Percentiles rank a stretch among this genome's conserved stretches.
Conservation (phyloP, 169 alveolate species). For the Plasmodium falciparum region DNA sequence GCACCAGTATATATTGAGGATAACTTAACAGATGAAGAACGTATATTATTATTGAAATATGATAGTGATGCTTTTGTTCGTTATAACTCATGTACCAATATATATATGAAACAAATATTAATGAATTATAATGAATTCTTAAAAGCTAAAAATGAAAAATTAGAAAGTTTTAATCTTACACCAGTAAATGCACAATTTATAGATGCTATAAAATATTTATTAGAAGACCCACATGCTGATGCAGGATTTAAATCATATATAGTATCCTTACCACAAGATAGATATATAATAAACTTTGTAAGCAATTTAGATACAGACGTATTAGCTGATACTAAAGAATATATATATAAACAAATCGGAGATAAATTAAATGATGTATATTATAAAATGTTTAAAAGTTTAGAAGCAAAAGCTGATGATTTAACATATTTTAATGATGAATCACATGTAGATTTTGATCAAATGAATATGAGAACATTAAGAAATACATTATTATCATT, state of each 20-base stretch:
- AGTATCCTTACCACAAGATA: slow-evolving; percentile 46
- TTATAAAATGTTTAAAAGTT: slow-evolving; percentile 18
- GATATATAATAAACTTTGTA: slow-evolving; percentile 31
- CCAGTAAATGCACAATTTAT: slow-evolving; percentile 62
- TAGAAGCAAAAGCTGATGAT: slow-evolving; percentile 45
- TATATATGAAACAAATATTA: slow-evolving; percentile 77
- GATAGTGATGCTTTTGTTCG: slow-evolving; percentile 92
- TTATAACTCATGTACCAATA: slow-evolving; percentile 77
- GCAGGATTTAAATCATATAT: slow-evolving; percentile 67
- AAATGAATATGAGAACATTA: slow-evolving; percentile 63
- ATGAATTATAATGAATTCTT: slow-evolving; percentile 57
- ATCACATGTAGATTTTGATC: slow-evolving; percentile 76
- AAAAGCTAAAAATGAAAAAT: slow-evolving; percentile 10
- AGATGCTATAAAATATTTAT: slow-evolving; percentile 44
- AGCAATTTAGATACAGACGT: slow-evolving; percentile 60
- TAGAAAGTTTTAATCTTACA: slow-evolving; percentile 15
- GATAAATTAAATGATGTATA: slow-evolving; percentile 22
- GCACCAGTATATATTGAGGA: slow-evolving; percentile 93
- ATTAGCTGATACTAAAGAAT: slow-evolving; percentile 52
- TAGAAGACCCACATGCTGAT: slow-evolving; percentile 67
- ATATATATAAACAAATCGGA: slow-evolving; percentile 52
- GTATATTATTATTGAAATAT: slow-evolving; percentile 88
- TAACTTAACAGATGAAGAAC: slow-evolving; percentile 88
- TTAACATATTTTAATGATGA: slow-evolving; percentile 71
- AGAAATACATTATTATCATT: slow-evolving; percentile 38